phyloP scores from a whole-genome alignment of 2,329 filamentous ascomycete genomes.

The Erysiphe pulchra region DNA sequence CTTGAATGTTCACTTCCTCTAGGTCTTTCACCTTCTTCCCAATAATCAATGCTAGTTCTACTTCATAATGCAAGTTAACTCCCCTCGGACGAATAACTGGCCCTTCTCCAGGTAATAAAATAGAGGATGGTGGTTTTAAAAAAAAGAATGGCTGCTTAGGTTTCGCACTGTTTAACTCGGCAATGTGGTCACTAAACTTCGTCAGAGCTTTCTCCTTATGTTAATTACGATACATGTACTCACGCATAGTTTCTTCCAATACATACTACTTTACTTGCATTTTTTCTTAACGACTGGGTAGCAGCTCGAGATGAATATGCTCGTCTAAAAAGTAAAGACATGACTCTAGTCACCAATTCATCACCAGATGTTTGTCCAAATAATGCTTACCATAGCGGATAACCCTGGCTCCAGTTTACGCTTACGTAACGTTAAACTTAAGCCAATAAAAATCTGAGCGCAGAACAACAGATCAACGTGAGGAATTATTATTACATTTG shows the following conservation, averaged over 20 bases:
- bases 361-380: neutral
- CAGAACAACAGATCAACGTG: too few species aligned
- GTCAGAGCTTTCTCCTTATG: neutral
- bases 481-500: too few species aligned
- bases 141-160: conserved; percentile 98
- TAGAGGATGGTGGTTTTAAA: conserved; percentile 74
- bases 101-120: conserved; percentile 54
- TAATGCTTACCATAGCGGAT: too few species aligned
- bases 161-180: conserved; percentile 63
- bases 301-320: conserved; percentile 12
- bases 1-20: conserved; percentile 42
- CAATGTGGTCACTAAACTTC: conserved; percentile 53
- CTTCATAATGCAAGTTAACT: conserved; percentile 76
- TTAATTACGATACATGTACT: conserved; percentile 13
- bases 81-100: conserved; percentile 62
- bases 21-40: conserved; percentile 59
- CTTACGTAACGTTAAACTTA: too few species aligned
- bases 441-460: too few species aligned
- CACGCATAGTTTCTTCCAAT: conserved; percentile 93
- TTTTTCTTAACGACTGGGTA: conserved; percentile 20
- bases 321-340: conserved; percentile 12
- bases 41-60: conserved; percentile 77
- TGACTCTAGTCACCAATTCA: neutral
- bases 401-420: too few species aligned
- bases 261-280: conserved; percentile 37